Conservation (phyloP, 1,139 yeast species). For the Debaryomycetaceae sp. region DNA sequence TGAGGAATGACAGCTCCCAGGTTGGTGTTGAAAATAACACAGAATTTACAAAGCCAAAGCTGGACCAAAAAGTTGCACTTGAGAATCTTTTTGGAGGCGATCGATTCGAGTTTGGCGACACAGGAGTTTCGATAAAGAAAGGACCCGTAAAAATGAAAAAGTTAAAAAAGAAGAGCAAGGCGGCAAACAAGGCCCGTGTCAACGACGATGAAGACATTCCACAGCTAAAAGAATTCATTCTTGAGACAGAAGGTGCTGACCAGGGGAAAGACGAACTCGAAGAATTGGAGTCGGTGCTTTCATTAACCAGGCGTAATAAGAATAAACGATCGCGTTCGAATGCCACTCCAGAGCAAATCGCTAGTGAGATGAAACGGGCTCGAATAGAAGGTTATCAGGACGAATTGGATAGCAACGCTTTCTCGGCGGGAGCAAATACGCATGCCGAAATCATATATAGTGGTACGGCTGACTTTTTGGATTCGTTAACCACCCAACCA, state of each 20-base stretch:
- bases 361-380: conserved; percentile 38
- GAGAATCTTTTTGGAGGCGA: neutral
- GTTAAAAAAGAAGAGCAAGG: conserved; percentile 27
- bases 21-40: neutral
- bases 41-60: neutral
- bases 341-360: conserved; percentile 46
- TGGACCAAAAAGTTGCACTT: neutral
- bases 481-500: conserved; percentile 19
- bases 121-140: conserved; percentile 14
- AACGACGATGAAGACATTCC: conserved; percentile 22
- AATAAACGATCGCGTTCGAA: conserved; percentile 25
- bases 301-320: conserved; percentile 36
- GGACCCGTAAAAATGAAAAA: conserved; percentile 48
- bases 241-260: conserved; percentile 19
- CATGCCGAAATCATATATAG: conserved; percentile 42
- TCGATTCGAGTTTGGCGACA: neutral
- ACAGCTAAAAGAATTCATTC: conserved; percentile 30
- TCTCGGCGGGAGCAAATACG: conserved; percentile 4
- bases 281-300: conserved; percentile 45
- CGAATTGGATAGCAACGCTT: conserved; percentile 16
- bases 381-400: conserved; percentile 28
- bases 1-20: neutral
- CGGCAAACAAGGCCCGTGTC: conserved; percentile 8
- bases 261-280: conserved; percentile 38
- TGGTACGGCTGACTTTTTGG: conserved; percentile 59